Percentiles rank a stretch among this genome's conserved stretches.
Conservation (phyloP, 2,329 filamentous ascomycete species). For the Clarireedia homoeocarpa region DNA sequence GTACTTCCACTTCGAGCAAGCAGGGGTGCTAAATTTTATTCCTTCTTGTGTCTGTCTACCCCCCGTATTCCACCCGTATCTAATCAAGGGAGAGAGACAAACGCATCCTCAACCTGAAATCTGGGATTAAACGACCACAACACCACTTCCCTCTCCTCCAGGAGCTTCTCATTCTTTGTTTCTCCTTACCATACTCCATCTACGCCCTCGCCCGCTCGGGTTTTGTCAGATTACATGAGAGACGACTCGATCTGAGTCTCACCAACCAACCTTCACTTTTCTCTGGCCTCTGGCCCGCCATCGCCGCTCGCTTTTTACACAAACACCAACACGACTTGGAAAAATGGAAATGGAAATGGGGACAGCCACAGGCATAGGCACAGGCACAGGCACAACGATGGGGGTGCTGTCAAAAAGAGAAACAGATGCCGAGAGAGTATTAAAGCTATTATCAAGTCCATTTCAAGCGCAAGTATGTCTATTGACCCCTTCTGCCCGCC, state of each 20-base stretch:
- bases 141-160: not conserved
- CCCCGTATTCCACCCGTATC: slow-evolving; percentile 10
- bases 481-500: not conserved
- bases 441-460: slow-evolving; percentile 26
- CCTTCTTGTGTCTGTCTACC: too few species aligned
- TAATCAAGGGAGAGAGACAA: slow-evolving; percentile 15
- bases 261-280: slow-evolving; percentile 3
- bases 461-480: slow-evolving; percentile 21
- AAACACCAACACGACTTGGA: not conserved
- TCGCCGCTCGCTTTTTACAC: slow-evolving; percentile 23
- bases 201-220: too few species aligned
- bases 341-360: slow-evolving; percentile 16
- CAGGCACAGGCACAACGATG: slow-evolving; percentile 11
- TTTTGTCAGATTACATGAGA: too few species aligned
- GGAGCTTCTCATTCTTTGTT: too few species aligned
- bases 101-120: not conserved
- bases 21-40: too few species aligned
- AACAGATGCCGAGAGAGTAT: slow-evolving; percentile 17
- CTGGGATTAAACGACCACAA: not conserved
- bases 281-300: slow-evolving; percentile 26
- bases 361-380: slow-evolving; percentile 1
- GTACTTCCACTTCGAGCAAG: too few species aligned
- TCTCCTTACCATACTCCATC: too few species aligned
- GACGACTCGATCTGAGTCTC: not conserved
- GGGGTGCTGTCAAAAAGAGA: slow-evolving; percentile 16